Percentiles rank a stretch among this genome's conserved stretches.
Evolutionary conservation across 2,329 filamentous ascomycete genomes (phyloP).

Genomic region (Plenodomus biglobosus): DNA sequence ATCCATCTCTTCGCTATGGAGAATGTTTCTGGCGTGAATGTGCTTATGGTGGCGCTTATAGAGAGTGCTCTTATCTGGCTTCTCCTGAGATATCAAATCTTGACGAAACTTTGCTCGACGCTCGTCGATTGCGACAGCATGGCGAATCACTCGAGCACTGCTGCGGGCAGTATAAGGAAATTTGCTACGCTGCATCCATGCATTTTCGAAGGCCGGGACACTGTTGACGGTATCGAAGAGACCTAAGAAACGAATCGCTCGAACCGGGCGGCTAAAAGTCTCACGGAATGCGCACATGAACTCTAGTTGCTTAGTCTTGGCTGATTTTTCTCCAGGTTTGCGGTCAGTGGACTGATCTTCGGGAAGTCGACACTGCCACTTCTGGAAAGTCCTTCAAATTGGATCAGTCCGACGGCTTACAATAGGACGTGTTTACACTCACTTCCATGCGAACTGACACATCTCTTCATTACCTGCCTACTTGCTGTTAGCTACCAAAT

Average conservation of each 20-base stretch:
- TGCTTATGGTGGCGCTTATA: slow-evolving; percentile 34
- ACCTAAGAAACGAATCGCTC: slow-evolving; percentile 73
- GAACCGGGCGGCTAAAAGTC: slow-evolving; percentile 75
- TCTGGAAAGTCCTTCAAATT: slow-evolving; percentile 60
- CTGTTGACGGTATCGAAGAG: slow-evolving; percentile 83
- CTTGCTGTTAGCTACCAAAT: background rate
- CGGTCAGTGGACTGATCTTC: slow-evolving; percentile 29
- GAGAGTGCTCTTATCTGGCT: slow-evolving; percentile 29
- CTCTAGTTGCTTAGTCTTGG: slow-evolving; percentile 65
- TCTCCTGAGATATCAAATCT: slow-evolving; percentile 60
- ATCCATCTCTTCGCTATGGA: slow-evolving; percentile 17
- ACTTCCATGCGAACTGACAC: slow-evolving; percentile 79
- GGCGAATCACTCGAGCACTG: slow-evolving; percentile 62
- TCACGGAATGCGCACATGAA: slow-evolving; percentile 81
- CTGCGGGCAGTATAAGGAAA: slow-evolving; percentile 67
- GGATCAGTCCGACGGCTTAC: background rate
- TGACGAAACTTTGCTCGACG: slow-evolving; percentile 71
- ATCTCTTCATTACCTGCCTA: slow-evolving; percentile 80
- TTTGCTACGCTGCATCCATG: slow-evolving; percentile 75
- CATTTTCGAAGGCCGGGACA: slow-evolving; percentile 73
- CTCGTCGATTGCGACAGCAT: slow-evolving; percentile 72
- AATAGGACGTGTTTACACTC: slow-evolving; percentile 1
- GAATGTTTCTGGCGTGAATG: slow-evolving; percentile 10
- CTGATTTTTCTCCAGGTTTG: slow-evolving; percentile 48
- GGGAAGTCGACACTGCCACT: slow-evolving; percentile 65